These are phyloP conservation scores for Pigoraptor vietnamica DNA, from an alignment of 78 protist species.

Conservation along the genomic window DNA sequence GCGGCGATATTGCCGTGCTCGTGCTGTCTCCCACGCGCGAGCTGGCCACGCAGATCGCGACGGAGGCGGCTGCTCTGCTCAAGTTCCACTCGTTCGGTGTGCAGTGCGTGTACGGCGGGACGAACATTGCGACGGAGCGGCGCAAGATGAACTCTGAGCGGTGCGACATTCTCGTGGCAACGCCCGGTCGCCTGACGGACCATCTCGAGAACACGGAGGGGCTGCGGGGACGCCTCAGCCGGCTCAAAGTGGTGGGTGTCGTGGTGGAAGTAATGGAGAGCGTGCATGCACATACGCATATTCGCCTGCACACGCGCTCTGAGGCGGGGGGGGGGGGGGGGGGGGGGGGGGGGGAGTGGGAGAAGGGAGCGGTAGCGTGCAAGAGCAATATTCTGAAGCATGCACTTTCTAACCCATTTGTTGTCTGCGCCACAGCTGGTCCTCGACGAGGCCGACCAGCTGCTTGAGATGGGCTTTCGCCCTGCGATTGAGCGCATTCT, in stretches of 20 bases:
- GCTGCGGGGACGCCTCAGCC: background rate
- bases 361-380: no score
- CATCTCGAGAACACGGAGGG: constrained; percentile 76
- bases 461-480: constrained; percentile 86
- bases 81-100: background rate
- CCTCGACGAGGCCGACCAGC: constrained; percentile 98
- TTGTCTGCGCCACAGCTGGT: constrained; percentile 3
- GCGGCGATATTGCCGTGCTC: constrained; percentile 71
- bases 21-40: constrained; percentile 82
- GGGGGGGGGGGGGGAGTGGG: no score
- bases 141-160: constrained; percentile 42
- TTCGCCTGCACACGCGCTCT: no score
- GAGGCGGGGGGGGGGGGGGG: no score
- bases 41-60: constrained; percentile 88
- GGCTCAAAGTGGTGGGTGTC: background rate
- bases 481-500: constrained; percentile 87
- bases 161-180: constrained; percentile 86
- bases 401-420: no score
- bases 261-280: no score
- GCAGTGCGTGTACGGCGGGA: constrained; percentile 74
- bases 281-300: background rate
- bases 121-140: constrained; percentile 66
- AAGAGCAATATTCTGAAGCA: no score
- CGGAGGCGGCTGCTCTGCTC: constrained; percentile 33
- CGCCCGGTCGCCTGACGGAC: constrained; percentile 99